phyloP scores from a whole-genome alignment of 2,329 filamentous ascomycete species.

The Pezicula rhizophila region DNA sequence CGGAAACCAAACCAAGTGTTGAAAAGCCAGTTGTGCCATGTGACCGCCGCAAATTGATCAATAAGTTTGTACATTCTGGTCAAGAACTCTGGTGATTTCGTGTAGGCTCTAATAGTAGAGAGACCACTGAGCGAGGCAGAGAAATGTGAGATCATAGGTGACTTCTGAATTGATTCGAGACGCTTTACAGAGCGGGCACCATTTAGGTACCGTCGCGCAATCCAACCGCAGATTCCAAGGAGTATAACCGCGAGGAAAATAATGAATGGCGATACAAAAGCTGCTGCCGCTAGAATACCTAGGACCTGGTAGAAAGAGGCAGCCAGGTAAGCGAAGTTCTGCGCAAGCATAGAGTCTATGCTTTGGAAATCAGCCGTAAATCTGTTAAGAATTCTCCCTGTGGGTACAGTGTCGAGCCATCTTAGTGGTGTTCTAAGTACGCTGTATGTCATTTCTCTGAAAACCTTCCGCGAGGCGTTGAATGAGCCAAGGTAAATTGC shows the following conservation, averaged over 20 bases:
- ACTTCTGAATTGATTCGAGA: conserved; percentile 68
- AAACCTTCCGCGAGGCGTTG: conserved; percentile 58
- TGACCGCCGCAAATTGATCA: conserved; percentile 58
- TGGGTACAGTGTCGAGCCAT: conserved; percentile 72
- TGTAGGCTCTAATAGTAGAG: conserved; percentile 67
- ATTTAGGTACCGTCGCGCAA: conserved; percentile 50
- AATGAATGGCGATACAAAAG: conserved; percentile 59
- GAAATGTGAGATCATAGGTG: conserved; percentile 65
- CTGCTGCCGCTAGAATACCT: conserved; percentile 57
- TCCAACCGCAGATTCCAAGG: conserved; percentile 29
- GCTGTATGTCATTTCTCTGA: conserved; percentile 56
- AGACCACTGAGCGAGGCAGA: conserved; percentile 64
- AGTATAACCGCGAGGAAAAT: conserved; percentile 47
- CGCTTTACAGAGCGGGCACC: conserved; percentile 68
- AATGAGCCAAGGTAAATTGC: conserved; percentile 59
- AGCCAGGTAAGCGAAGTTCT: conserved; percentile 53
- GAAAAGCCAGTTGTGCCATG: conserved; percentile 62
- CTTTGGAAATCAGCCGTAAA: conserved; percentile 71
- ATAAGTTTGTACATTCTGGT: conserved; percentile 61
- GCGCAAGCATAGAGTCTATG: conserved; percentile 60
- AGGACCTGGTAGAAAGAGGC: conserved; percentile 52
- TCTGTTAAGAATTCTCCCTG: conserved; percentile 69
- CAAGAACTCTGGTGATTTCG: conserved; percentile 58
- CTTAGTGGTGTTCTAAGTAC: conserved; percentile 65
- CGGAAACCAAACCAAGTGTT: conserved; percentile 67